A percentile compares a stretch with the other conserved stretches of the same genome.
phyloP scores from a whole-genome alignment of 352 stramenopile species.

The Phytophthora litchii region DNA sequence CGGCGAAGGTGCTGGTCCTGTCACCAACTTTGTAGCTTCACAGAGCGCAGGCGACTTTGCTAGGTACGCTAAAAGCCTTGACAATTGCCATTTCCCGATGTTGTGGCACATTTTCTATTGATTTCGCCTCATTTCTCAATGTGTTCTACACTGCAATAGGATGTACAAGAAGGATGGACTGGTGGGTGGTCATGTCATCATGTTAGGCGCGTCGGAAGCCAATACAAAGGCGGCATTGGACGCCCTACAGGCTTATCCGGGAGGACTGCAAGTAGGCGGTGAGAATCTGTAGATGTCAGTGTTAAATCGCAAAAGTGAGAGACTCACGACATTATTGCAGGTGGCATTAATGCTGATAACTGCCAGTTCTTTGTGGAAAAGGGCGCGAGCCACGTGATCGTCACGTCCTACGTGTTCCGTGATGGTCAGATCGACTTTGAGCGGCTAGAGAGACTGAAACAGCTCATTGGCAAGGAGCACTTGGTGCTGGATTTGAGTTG shows the following conservation, averaged over 20 bases:
- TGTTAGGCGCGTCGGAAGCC: conserved; percentile 92
- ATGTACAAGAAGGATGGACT: conserved; percentile 94
- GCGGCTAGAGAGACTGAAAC: conserved; percentile 66
- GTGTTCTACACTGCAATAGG: conserved; percentile 23
- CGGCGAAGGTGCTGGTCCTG: conserved; percentile 51
- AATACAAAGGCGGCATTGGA: conserved; percentile 92
- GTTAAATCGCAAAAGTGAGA: background rate
- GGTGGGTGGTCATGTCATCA: conserved; percentile 97
- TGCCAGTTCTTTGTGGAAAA: conserved; percentile 93
- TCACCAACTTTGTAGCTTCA: conserved; percentile 94
- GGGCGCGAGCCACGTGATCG: conserved; percentile 98
- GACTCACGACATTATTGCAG: conserved; percentile 24
- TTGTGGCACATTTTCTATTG: conserved; percentile 9
- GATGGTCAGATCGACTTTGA: conserved; percentile 92
- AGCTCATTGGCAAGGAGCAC: conserved; percentile 78
- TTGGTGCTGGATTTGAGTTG: conserved; percentile 97
- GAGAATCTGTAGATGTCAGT: background rate
- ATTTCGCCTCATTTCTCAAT: conserved; percentile 1
- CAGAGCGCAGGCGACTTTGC: conserved; percentile 80
- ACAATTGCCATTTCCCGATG: background rate
- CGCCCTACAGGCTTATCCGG: conserved; percentile 89
- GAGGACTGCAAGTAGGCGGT: conserved; percentile 96
- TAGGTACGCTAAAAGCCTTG: conserved; percentile 35
- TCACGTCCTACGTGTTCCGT: conserved; percentile 97
- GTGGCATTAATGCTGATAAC: conserved; percentile 93